phyloP scores from a whole-genome alignment of 768 basidiomycete species.

The Cytidiella melzeri region DNA sequence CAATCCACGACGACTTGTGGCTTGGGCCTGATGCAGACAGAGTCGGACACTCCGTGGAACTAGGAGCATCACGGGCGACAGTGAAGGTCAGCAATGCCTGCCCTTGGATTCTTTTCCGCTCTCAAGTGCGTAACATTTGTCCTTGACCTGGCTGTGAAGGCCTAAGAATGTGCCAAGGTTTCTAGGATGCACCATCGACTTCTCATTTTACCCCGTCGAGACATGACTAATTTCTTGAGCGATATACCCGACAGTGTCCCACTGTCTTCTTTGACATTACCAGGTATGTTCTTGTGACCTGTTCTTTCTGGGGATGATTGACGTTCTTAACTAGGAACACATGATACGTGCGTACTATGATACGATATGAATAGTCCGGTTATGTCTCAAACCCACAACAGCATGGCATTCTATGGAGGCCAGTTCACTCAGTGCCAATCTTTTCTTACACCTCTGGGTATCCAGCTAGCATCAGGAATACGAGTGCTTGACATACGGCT shows the following conservation, averaged over 20 bases:
- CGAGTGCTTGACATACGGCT: constrained; percentile 81
- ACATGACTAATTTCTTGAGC: constrained; percentile 50
- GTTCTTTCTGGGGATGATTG: constrained; percentile 11
- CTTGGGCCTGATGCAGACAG: constrained; percentile 11
- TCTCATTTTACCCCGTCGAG: constrained; percentile 53
- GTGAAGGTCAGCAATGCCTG: constrained; percentile 36
- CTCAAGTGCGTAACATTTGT: constrained; percentile 35
- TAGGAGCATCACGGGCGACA: constrained; percentile 39
- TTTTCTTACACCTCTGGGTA: constrained; percentile 47
- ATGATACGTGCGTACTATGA: constrained; percentile 60
- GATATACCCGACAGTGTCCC: constrained; percentile 60
- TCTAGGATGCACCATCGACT: constrained; percentile 40
- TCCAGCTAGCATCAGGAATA: constrained; percentile 73
- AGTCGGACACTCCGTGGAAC: constrained; percentile 19
- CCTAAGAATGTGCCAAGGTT: constrained; percentile 30
- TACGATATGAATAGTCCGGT: too few relatives aligned
- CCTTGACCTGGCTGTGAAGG: background rate
- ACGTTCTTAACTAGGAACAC: constrained; percentile 41
- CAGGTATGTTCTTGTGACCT: constrained; percentile 42
- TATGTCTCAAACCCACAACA: constrained; percentile 20
- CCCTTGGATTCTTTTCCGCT: constrained; percentile 55
- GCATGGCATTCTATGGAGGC: constrained; percentile 83
- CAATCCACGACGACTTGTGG: constrained; percentile 18
- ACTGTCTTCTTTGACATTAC: constrained; percentile 71
- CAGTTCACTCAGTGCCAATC: constrained; percentile 86